Base-by-base conservation (phyloP, 139 green algal species). In the Picochlorum costavermella region DNA sequence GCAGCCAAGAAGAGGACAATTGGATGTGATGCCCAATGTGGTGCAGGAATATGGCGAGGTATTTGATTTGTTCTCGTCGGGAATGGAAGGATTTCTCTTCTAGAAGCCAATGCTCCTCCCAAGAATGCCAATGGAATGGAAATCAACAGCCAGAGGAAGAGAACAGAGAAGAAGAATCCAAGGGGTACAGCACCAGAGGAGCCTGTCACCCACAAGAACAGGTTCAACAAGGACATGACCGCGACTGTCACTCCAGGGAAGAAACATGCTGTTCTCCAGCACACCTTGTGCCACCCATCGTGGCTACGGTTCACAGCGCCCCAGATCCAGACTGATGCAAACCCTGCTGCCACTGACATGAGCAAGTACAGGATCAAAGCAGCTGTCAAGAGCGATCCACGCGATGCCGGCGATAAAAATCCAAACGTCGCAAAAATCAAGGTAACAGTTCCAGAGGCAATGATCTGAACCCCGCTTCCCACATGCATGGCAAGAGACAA, bases 51-150 rank as follows among this genome's bases (percentile, higher is more conserved):
- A 80, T 97, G 90, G 51, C 91, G 88, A n/a, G 91, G 92, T 60
- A 98, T 98, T 86, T 96, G 90, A 81, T 96, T 96, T 30, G 84
- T 87, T 37, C 81, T 65, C 16, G 82, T 81, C 0, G 79, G 80
- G 74, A 88, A 91, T 36, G 84, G 53, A 48, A 40, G 45, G 31
- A 84, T 74, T 64, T 78, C 64, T 58, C 77, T 74, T 50, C 70
- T 75, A 20, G 79, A 50, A 5, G 79, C 79, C 26, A 81, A 28
- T 33, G 75, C 64, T 57, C 79, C 79, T 50, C 76, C 79, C 10
- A 46, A 25, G 62, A 71, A 74, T 57, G 72, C 71, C 33, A 75
- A 57, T 6, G 67, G 67, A 63, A 72, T 72, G 53, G 62, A 69
- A 49, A 74, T 49, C 30, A 78, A 30, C 20, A 71, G 66, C 92